A percentile compares a stretch with the other conserved stretches of the same genome.
These are phyloP conservation scores for Populus davidiana DNA, from an alignment of 345 rosid species.

Conservation along the genomic window DNA sequence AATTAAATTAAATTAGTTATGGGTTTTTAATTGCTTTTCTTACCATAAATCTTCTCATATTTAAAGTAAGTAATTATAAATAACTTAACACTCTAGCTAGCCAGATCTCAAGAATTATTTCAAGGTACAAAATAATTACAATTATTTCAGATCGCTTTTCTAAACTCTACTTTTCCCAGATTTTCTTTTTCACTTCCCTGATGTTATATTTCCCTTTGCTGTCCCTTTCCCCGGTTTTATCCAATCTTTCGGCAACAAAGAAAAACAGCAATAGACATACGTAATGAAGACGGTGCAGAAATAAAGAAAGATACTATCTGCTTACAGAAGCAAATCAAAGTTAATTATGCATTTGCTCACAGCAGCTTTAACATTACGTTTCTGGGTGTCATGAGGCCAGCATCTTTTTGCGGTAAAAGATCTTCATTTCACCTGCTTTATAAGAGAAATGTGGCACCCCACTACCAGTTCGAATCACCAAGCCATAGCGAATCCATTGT, in stretches of 20 bases:
- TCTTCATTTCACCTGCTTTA: not conserved
- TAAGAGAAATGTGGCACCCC: not conserved
- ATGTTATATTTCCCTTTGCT: conserved; percentile 14
- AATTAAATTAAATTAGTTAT: too few species aligned
- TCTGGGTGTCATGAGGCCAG: not conserved
- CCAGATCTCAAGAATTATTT: not conserved
- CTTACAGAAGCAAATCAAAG: conserved; percentile 1
- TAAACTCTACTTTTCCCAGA: conserved; percentile 17
- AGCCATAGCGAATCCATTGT: not conserved
- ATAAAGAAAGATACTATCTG: conserved; percentile 14
- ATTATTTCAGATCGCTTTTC: not conserved
- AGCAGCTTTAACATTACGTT: conserved; percentile 1
- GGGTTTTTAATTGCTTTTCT: too few species aligned
- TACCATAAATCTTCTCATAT: too few species aligned
- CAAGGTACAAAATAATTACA: not conserved
- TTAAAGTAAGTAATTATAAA: too few species aligned
- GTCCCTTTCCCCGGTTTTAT: not conserved
- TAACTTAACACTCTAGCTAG: too few species aligned
- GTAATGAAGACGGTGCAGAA: conserved; percentile 18
- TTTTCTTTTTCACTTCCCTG: conserved; percentile 13
- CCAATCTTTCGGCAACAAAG: conserved; percentile 17
- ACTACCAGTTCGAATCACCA: not conserved
- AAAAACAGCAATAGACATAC: not conserved
- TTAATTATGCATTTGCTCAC: not conserved
- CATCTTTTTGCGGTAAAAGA: not conserved